Conservation (phyloP, 108 stramenopile genomes). For the Pseudonitzschia pungens region DNA sequence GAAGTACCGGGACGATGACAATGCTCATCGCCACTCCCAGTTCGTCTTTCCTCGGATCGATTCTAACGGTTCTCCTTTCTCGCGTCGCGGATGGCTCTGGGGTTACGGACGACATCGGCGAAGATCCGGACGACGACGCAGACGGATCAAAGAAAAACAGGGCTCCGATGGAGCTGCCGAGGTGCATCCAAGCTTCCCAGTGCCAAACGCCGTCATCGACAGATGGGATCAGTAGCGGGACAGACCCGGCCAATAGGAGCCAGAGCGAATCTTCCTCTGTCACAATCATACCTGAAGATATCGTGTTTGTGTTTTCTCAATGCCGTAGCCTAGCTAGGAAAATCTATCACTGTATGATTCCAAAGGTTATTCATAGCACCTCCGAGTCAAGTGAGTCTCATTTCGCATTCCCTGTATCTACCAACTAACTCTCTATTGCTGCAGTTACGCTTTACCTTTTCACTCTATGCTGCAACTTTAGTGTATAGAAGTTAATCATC, state of each 20-base stretch:
- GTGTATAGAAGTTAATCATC: too few species aligned
- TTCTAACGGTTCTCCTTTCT: not conserved
- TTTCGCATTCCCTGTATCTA: too few species aligned
- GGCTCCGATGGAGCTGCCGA: not conserved
- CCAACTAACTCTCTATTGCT: too few species aligned
- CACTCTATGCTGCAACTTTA: too few species aligned
- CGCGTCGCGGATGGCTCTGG: not conserved
- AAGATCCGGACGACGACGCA: not conserved
- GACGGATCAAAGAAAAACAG: not conserved
- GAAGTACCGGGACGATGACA: slow-evolving; percentile 6
- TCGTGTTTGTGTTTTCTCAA: too few species aligned
- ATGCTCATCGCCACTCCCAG: not conserved
- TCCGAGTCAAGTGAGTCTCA: too few species aligned
- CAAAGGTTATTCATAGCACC: too few species aligned
- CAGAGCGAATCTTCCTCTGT: slow-evolving; percentile 1
- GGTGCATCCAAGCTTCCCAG: slow-evolving; percentile 9
- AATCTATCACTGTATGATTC: too few species aligned
- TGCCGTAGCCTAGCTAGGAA: too few species aligned
- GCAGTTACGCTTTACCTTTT: too few species aligned
- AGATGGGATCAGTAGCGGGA: not conserved
- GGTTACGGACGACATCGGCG: not conserved
- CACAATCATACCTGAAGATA: not conserved
- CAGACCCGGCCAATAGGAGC: not conserved
- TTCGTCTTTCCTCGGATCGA: not conserved
- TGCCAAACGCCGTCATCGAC: slow-evolving; percentile 5